These are phyloP conservation scores for Rhodotorula sp. DNA, from an alignment of 1,284 basidiomycete genomes.

Conservation along the genomic window DNA sequence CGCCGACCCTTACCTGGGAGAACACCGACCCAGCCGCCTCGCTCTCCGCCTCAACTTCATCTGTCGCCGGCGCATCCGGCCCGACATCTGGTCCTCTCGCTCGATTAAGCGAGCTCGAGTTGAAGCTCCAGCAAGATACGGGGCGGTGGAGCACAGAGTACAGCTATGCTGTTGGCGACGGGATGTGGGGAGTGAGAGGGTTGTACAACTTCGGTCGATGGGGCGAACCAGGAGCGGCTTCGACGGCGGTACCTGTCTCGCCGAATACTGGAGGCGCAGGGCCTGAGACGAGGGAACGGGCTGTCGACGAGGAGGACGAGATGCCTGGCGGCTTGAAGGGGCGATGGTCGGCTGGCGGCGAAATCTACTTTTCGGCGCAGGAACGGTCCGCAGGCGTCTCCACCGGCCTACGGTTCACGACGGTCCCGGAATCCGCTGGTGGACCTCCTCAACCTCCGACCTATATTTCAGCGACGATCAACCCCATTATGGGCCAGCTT, in stretches of 20 bases:
- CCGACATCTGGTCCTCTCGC: slow-evolving; percentile 45
- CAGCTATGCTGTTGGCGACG: slow-evolving; percentile 88
- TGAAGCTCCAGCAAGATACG: slow-evolving; percentile 86
- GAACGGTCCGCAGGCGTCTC: slow-evolving; percentile 93
- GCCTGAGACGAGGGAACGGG: background rate
- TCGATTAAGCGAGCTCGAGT: slow-evolving; percentile 68
- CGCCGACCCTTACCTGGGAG: slow-evolving; percentile 40
- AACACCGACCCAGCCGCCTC: slow-evolving; percentile 20
- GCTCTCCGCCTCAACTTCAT: background rate
- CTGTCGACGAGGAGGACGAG: slow-evolving; percentile 24
- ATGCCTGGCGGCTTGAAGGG: slow-evolving; percentile 66
- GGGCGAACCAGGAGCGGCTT: slow-evolving; percentile 24
- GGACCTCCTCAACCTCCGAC: slow-evolving; percentile 64
- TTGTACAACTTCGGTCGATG: slow-evolving; percentile 85
- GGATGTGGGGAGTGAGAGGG: slow-evolving; percentile 84
- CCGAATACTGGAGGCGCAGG: background rate
- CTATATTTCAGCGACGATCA: slow-evolving; percentile 88
- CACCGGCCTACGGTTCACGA: slow-evolving; percentile 87
- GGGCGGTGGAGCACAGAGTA: slow-evolving; percentile 93
- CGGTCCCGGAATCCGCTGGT: slow-evolving; percentile 66
- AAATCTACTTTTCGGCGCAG: slow-evolving; percentile 88
- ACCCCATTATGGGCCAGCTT: slow-evolving; percentile 93
- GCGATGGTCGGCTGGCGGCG: slow-evolving; percentile 85
- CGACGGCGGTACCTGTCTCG: background rate
- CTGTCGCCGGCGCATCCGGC: slow-evolving; percentile 12